These are phyloP conservation scores for Ustilago nuda DNA, from an alignment of 1,284 basidiomycete genomes.

Conservation along the genomic window DNA sequence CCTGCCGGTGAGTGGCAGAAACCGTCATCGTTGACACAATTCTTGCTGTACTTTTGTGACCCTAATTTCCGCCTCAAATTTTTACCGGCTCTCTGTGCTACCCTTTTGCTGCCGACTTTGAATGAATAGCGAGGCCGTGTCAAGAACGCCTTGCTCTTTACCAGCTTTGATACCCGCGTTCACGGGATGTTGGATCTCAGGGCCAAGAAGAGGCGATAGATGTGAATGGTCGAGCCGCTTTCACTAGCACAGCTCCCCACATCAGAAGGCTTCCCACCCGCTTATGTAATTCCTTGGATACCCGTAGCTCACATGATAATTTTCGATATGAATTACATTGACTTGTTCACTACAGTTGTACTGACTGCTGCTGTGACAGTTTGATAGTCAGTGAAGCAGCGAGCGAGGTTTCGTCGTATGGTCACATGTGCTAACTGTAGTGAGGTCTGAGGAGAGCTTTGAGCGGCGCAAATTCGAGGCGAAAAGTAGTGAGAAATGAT, in stretches of 20 bases:
- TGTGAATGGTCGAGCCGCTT: slow-evolving; percentile 5
- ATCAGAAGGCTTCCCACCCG: too few species aligned
- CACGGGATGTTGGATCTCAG: slow-evolving; percentile 44
- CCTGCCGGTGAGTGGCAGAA: too few species aligned
- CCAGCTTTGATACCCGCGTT: slow-evolving; percentile 39
- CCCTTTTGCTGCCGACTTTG: not conserved
- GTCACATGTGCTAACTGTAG: not conserved
- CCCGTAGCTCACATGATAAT: too few species aligned
- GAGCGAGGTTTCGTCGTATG: too few species aligned
- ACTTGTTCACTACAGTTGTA: too few species aligned
- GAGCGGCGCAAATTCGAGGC: not conserved
- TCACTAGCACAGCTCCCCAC: not conserved
- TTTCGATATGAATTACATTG: too few species aligned
- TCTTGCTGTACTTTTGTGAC: slow-evolving; percentile 1
- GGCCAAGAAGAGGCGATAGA: slow-evolving; percentile 34
- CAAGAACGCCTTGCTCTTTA: slow-evolving; percentile 46
- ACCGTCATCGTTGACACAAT: not conserved
- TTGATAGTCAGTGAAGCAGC: too few species aligned
- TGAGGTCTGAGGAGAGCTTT: slow-evolving; percentile 2
- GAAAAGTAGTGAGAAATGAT: slow-evolving; percentile 15
- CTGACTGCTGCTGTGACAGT: too few species aligned
- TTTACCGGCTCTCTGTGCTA: not conserved
- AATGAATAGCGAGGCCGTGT: slow-evolving; percentile 41
- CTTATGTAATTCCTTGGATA: too few species aligned
- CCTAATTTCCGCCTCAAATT: not conserved